A percentile compares a stretch with the other conserved stretches of the same genome.
These are phyloP conservation scores for Kokia cookei DNA, from an alignment of 441 rosid genomes.

Conservation along the genomic window DNA sequence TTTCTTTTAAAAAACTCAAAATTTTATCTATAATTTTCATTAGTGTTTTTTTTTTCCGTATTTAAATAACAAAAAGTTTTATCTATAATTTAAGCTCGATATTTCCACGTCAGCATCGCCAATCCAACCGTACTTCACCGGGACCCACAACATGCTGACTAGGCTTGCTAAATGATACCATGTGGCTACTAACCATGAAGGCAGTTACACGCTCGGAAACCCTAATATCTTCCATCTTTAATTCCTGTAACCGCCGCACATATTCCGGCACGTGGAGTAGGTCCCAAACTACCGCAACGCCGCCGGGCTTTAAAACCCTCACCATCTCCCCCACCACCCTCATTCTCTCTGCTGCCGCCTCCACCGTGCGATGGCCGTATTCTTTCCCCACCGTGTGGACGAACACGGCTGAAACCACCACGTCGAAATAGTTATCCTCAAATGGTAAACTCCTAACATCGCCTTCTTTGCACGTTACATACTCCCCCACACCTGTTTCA, in stretches of 20 bases:
- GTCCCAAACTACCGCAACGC: constrained; percentile 87
- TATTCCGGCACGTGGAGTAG: constrained; percentile 82
- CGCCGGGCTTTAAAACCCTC: constrained; percentile 76
- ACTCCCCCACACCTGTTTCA: constrained; percentile 75
- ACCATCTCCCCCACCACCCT: constrained; percentile 82
- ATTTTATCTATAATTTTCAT: neutral
- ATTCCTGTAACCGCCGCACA: constrained; percentile 66
- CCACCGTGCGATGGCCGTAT: constrained; percentile 84
- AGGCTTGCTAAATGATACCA: constrained; percentile 80
- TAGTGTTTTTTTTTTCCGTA: neutral
- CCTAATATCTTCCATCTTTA: constrained; percentile 80
- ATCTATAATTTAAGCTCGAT: neutral
- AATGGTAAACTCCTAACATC: constrained; percentile 87
- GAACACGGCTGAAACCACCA: constrained; percentile 84
- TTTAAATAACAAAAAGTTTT: neutral
- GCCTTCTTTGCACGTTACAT: constrained; percentile 86
- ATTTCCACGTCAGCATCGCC: constrained; percentile 62
- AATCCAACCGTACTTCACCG: constrained; percentile 73
- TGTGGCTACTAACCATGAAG: constrained; percentile 90
- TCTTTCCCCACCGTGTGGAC: constrained; percentile 91
- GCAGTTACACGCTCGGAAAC: constrained; percentile 87
- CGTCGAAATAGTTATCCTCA: constrained; percentile 83
- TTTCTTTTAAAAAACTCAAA: neutral
- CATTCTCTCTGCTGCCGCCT: constrained; percentile 88
- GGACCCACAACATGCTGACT: constrained; percentile 47